These are phyloP conservation scores for Candida maris DNA, from an alignment of 805 yeast species.

Conservation along the genomic window DNA sequence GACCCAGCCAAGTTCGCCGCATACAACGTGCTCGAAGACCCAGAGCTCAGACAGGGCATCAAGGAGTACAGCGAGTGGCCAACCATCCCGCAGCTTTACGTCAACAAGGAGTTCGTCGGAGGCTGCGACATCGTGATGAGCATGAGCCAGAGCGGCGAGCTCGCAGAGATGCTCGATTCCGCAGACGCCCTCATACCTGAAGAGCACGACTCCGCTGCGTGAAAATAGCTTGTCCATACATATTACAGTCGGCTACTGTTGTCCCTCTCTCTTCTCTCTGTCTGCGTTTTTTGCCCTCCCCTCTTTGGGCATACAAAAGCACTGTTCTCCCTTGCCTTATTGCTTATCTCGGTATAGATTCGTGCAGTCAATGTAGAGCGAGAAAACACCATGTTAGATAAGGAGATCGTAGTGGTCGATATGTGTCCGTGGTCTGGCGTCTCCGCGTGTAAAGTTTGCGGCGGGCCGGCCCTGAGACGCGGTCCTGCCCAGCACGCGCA, in stretches of 20 bases:
- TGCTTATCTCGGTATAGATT: too few species aligned
- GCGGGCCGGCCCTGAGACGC: too few species aligned
- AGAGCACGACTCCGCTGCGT: slow-evolving; percentile 44
- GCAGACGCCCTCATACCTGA: slow-evolving; percentile 78
- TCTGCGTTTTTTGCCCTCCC: too few species aligned
- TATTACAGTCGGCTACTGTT: too few species aligned
- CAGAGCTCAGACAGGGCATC: slow-evolving; percentile 90
- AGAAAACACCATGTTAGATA: slow-evolving; percentile 19
- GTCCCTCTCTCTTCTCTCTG: too few species aligned
- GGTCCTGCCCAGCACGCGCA: too few species aligned
- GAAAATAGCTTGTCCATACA: too few species aligned
- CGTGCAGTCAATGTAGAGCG: slow-evolving; percentile 1
- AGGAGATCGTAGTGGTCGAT: slow-evolving; percentile 8
- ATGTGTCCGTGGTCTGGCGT: not conserved
- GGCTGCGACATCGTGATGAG: slow-evolving; percentile 94
- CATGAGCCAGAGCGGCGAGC: slow-evolving; percentile 90
- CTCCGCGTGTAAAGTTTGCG: not conserved
- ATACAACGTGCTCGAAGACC: slow-evolving; percentile 91
- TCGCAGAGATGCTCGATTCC: slow-evolving; percentile 75
- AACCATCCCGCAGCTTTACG: slow-evolving; percentile 94
- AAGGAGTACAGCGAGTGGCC: slow-evolving; percentile 98
- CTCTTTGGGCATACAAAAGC: too few species aligned
- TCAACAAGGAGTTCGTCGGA: slow-evolving; percentile 88
- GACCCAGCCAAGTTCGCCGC: slow-evolving; percentile 97
- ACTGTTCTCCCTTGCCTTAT: slow-evolving; percentile 26